These are phyloP conservation scores for Ophiostoma tasmaniense DNA, from an alignment of 2,329 filamentous ascomycete genomes.

Conservation along the genomic window DNA sequence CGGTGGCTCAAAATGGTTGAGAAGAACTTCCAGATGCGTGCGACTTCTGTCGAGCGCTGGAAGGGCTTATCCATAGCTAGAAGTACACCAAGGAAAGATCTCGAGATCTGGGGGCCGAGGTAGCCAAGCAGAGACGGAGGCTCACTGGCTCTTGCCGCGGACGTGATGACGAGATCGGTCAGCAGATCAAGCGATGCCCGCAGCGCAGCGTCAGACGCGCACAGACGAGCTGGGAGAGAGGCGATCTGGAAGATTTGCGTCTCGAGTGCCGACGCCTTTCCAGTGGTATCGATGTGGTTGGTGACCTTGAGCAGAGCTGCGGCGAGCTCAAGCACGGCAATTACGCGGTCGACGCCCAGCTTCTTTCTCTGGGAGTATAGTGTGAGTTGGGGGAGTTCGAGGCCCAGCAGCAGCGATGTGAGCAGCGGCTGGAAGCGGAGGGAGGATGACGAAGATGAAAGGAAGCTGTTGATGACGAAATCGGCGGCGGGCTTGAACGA, in stretches of 20 bases:
- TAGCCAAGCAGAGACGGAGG: slow-evolving; percentile 92
- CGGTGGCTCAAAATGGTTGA: slow-evolving; percentile 78
- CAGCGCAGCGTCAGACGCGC: slow-evolving; percentile 59
- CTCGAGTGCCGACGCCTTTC: slow-evolving; percentile 61
- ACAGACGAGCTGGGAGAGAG: slow-evolving; percentile 67
- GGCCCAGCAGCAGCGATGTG: slow-evolving; percentile 56
- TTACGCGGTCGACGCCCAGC: slow-evolving; percentile 54
- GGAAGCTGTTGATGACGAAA: slow-evolving; percentile 68
- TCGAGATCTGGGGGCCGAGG: slow-evolving; percentile 71
- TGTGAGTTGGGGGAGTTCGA: slow-evolving; percentile 52
- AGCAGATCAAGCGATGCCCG: slow-evolving; percentile 59
- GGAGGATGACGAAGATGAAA: slow-evolving; percentile 60
- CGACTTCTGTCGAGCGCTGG: slow-evolving; percentile 53
- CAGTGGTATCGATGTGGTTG: slow-evolving; percentile 52
- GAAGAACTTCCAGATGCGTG: slow-evolving; percentile 74
- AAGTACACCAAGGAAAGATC: slow-evolving; percentile 72
- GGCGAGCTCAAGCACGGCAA: slow-evolving; percentile 56
- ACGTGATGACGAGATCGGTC: slow-evolving; percentile 63
- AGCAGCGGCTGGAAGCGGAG: slow-evolving; percentile 71
- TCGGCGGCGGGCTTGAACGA: slow-evolving; percentile 64
- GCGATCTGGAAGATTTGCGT: slow-evolving; percentile 73
- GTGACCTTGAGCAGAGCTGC: slow-evolving; percentile 63
- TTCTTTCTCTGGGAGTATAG: slow-evolving; percentile 48
- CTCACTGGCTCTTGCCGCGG: slow-evolving; percentile 53
- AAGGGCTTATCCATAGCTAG: slow-evolving; percentile 71